Base-by-base conservation (phyloP, 306 rosid genomes). In the Trifolium dubium region DNA sequence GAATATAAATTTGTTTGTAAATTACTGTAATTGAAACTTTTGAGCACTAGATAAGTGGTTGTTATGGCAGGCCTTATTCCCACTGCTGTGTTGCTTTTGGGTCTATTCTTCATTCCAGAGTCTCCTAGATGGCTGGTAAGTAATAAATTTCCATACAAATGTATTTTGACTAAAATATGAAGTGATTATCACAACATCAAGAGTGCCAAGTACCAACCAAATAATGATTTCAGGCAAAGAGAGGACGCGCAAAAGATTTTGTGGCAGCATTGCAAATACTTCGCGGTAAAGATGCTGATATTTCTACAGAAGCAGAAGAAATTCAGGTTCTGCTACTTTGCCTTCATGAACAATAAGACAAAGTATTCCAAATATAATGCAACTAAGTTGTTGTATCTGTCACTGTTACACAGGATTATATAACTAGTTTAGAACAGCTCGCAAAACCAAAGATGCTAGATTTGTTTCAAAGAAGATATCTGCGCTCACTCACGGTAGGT, bases 51-150 rank as follows among this genome's bases (percentile, higher is more conserved):
- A 73, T 18, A 63, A 18, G 79, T 74, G 68, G 51, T 84, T 82
- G 83, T 84, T 82, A 90, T 82, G 77, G 85, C 88, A 93, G 97
- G 88, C 43, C 92, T 93, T 23, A 28, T 85, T 83, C 98, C 97
- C 18, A 84, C 89, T 54, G 92, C 87, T 37, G 70, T 93, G 43
- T 80, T 90, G 81, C 80, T 85, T 75, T 73, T 89, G 44, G 98
- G 98, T 83, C 93, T 91, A 73, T 76, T 91, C 80, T 79, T 91
- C 80, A 86, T 93, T 77, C 98, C 96, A 0, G 98, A 93, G 83
- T 93, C 98, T 85, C 98, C 98, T 19, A 88, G 98, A 91, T 93
- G 97, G 96, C 82, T 93, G 83, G 98, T 93, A 81, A 86, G 88
- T 67, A 86, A 32, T 56, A 14, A 28, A 50, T 50, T 77, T 37